Evolutionary conservation across 2,329 filamentous ascomycete species (phyloP), one percentile per base, ranked within the genome.

Genomic region (Claviceps digitariae): DNA sequence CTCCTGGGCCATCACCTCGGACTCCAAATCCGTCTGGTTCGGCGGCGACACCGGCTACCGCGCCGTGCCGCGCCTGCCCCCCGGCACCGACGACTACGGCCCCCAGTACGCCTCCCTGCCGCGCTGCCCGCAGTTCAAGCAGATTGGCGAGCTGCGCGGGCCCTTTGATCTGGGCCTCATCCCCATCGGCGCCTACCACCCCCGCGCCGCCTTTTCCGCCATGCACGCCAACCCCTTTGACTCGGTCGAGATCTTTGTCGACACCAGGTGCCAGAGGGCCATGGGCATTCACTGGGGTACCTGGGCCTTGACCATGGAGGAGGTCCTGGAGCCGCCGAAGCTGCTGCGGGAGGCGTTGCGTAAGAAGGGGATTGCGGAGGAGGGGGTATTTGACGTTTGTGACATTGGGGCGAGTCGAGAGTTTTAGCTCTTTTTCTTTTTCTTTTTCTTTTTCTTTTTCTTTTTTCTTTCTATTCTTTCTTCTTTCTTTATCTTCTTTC

Each of bases 221-320:
- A 83, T 94, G 77, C 91, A 97, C 66, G 85, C 87, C 8, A 87
- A 94, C 65, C 91, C 91, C 0, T 83, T 82, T 59, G 91, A 97
- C 65, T 80, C 84, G 0, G 90, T 95, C 40, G 88, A 93, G 62
- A 95, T 97, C 60, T 95, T 95, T 67, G 68, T 74, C 7, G 90
- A 96, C 61, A 94, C 88, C 1, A 78, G 77, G 59, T 96, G 90
- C 72, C 75, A 79, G 61, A 74, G 72, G 20, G 90, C 90, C 23
- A 75, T 96, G 71, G 90, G 81, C 1, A 95, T 96, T 60, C 91
- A 96, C 65, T 96, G 90, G 90, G 90, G 90, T 2, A 84, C 86
- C 0, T 96, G 90, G 89, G 83, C 87, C 0, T 69, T 95, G 60
- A 95, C 90, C 0, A 76, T 81, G 56, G 91, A 97, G 68, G 86